Evolutionary conservation across 805 yeast genomes (phyloP), one percentile per base, ranked within the genome.

Genomic region (Saccharomycopsis amapae): DNA sequence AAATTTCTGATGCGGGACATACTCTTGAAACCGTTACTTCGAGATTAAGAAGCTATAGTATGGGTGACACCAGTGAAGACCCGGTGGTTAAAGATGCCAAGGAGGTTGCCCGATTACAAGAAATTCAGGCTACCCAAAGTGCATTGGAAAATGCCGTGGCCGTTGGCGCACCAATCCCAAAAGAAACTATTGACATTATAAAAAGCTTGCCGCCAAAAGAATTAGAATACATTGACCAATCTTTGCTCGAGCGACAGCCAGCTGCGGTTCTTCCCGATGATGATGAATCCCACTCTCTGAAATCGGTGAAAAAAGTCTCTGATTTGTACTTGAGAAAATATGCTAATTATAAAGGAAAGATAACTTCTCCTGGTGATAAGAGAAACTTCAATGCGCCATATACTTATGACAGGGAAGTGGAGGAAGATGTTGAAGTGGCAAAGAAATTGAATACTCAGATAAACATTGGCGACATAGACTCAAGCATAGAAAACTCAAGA

Each of bases 361-460:
- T 78, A 24, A 74, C 76, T 22, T 69, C 76, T 39, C 72, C 75
- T 28, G 69, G 65, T 43, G 67, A 68, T 38, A 63, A 62, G 37
- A 45, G 51, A 30, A 55, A 54, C 23, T 62, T 65, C 45, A 48
- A 56, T n/a, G 58, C 75, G 18, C 81, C 81, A 4, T 78, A 77
- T 56, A 76, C 82, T 2, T 71, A 76, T n/a, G 82, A 78, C 17
- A 69, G 72, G 20, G 83, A 78, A 57, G 78, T 75, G 54, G 73
- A 72, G 53, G 63, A 73, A 44, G 83, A 78, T 57, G 64, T 72
- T 23, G 79, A 75, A 55, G 64, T 76, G 49, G 81, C 81, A 0
- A 65, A 64, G 23, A 58, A 63, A 41, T 62, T 78, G 51, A 78
- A 78, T 57, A 74, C 72, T 47, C 72, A 76, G 20, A 75, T 75